Percentiles rank a stretch among this genome's conserved stretches.
Evolutionary conservation across 371 early-diverging fungal genomes (phyloP).

Genomic region (Apophysomyces trapeziformis): DNA sequence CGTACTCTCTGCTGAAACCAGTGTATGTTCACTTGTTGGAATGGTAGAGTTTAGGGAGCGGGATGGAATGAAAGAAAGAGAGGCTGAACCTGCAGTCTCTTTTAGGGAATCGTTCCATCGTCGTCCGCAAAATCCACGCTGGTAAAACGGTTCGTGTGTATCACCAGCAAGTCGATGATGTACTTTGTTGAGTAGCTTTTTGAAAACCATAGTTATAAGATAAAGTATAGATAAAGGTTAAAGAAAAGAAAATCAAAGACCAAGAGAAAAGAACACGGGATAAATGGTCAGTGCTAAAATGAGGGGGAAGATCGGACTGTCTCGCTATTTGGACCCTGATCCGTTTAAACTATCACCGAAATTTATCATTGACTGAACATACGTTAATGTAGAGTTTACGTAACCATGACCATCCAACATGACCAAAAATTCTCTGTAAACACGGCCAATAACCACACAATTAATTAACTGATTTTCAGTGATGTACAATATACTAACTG

Average conservation of each 20-base stretch:
- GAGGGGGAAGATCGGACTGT: background rate
- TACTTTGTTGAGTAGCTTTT: slow-evolving; percentile 5
- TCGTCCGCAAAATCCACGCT: background rate
- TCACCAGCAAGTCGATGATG: slow-evolving; percentile 6
- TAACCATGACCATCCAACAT: too few species aligned
- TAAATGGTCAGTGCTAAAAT: slow-evolving; percentile 9
- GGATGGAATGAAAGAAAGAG: slow-evolving; percentile 1
- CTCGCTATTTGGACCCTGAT: too few species aligned
- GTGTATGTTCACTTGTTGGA: background rate
- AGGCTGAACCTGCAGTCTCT: slow-evolving; percentile 3
- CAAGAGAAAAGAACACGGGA: background rate
- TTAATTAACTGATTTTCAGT: too few species aligned
- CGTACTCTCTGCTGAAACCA: background rate
- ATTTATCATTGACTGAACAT: too few species aligned
- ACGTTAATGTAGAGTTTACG: too few species aligned
- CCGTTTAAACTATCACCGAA: too few species aligned
- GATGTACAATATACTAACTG: too few species aligned
- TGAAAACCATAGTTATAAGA: background rate
- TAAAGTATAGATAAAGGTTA: background rate
- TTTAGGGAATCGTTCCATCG: background rate
- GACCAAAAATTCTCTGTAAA: too few species aligned
- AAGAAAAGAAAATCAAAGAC: background rate
- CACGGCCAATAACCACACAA: too few species aligned
- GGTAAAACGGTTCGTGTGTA: slow-evolving; percentile 1
- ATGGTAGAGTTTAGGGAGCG: background rate